Evolutionary conservation across 352 stramenopile genomes (phyloP), one percentile per base, ranked within the genome.

Genomic region (Phytopythium sindhum): DNA sequence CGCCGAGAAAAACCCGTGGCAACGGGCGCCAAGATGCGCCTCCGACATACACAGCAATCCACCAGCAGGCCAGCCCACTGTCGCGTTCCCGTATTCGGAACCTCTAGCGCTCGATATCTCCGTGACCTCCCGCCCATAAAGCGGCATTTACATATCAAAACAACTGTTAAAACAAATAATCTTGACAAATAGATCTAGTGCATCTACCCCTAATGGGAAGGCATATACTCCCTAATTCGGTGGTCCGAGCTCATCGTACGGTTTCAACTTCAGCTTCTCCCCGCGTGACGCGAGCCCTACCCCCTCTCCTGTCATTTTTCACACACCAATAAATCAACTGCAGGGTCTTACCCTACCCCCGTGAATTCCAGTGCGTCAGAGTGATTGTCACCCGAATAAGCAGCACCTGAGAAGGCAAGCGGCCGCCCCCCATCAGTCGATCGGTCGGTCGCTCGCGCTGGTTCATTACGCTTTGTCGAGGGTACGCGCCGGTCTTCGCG

Each of bases 311-410:
- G 14, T 6, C 39, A 8, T 47, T 17, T 47, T 47, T 47, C 41
- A 47, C 41, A 21, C 41, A 47, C 41, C 41, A 47, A 47, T 47
- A 47, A 47, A 47, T 47, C 41, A 17, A 47, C 41, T 47, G 41
- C 17, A 0, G 2, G 19, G 19, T 19, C n/a, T n/a, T 15, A 11
- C 41, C 41, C 41, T 47, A 47, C 17, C 41, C 41, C 14, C 17
- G 41, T 47, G 41, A 47, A 47, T 47, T 47, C 41, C 41, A 47
- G 41, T 47, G 41, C 4, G 21, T 1, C 41, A 19, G 41, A 47
- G 41, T 47, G 41, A 47, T 23, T 5, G 41, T 47, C 41, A 8
- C 2, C 41, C 41, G 41, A 47, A n/a, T 47, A 47, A 47, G 41
- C 15, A 15, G 11, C 39, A 14, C 37, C 37, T 41, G 35, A 41